phyloP scores from a whole-genome alignment of 1,284 basidiomycete species.

The Fomitopsis palustris region DNA sequence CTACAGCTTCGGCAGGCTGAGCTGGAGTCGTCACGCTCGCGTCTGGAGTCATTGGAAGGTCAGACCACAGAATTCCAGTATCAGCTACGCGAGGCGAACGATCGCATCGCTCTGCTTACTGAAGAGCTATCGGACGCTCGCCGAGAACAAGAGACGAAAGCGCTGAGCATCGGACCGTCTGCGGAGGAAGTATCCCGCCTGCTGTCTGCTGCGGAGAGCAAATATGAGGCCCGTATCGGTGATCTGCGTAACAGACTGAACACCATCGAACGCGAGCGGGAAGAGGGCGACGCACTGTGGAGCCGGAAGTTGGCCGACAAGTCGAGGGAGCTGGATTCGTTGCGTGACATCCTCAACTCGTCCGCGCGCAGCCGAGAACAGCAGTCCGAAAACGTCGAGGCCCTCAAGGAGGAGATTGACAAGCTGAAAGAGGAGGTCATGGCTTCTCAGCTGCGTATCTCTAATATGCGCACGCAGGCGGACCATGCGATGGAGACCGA shows the following conservation, averaged over 20 bases:
- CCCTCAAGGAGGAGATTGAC: conserved; percentile 53
- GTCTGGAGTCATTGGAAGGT: conserved; percentile 70
- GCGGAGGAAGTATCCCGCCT: conserved; percentile 71
- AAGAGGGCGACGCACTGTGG: conserved; percentile 83
- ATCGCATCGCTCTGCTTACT: conserved; percentile 64
- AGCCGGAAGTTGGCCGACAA: conserved; percentile 75
- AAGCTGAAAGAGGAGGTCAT: conserved; percentile 47
- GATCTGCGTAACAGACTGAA: conserved; percentile 62
- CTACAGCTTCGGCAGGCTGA: conserved; percentile 86
- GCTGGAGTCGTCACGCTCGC: conserved; percentile 74
- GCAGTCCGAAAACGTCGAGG: conserved; percentile 52
- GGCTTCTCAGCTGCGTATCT: conserved; percentile 41
- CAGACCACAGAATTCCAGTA: conserved; percentile 83
- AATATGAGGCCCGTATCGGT: conserved; percentile 71
- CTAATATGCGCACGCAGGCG: conserved; percentile 45
- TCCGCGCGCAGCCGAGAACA: conserved; percentile 54
- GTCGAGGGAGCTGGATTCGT: conserved; percentile 70
- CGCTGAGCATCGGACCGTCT: conserved; percentile 45
- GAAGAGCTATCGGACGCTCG: conserved; percentile 71
- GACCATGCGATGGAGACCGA: conserved; percentile 54
- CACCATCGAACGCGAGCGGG: conserved; percentile 67
- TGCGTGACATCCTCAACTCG: conserved; percentile 57
- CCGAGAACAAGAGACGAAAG: conserved; percentile 49
- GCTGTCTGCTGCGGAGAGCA: conserved; percentile 74
- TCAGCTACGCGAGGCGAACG: conserved; percentile 77